Base-by-base conservation (phyloP, 2,329 filamentous ascomycete species). In the Ophioceras dolichostomum region DNA sequence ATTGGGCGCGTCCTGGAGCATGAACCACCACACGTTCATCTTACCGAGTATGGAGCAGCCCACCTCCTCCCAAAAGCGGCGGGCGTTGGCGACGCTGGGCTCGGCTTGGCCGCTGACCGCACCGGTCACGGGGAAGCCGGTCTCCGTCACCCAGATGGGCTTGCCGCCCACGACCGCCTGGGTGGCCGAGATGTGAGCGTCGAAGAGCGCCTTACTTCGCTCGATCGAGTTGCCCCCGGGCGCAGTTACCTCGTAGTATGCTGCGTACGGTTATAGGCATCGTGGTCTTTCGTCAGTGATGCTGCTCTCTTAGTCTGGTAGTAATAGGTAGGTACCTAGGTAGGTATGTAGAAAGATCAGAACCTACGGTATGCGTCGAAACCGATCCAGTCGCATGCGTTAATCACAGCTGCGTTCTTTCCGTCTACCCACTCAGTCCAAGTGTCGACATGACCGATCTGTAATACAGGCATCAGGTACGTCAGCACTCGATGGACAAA, bases 101-200 rank as follows among this genome's bases (percentile, higher is more conserved):
- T 80, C 68, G 29, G 75, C 83, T 34, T 72, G 54, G 47, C 76
- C 77, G 43, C 70, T 60, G 2, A 62, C 68, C 45, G 71, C 61
- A 39, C 86, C 87, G 49, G 68, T 76, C 37, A 87, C 76, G 34
- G 87, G 86, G 76, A 83, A 91, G 45, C 87, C 87, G 13, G 85
- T 91, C 69, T 94, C 86, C 20, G 86, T 91, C 44, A 93, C 71
- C 83, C 83, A 91, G 48, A 93, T 72, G 14, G 73, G 65, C 68
- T 87, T 89, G 52, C 72, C 73, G 26, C 68, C 63, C 26, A 73
- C 68, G 32, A 66, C 77, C 13, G 54, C 59, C 43, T 70, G 57
- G 24, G 81, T 83, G 41, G 69, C 65, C 35, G 67, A 59, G 28
- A 82, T 65, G 13, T 84, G 78, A 12, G 70, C 66, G 51, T 78